Evolutionary conservation across 2,329 filamentous ascomycete genomes (phyloP).

Genomic region (Pseudocercospora vitis): DNA sequence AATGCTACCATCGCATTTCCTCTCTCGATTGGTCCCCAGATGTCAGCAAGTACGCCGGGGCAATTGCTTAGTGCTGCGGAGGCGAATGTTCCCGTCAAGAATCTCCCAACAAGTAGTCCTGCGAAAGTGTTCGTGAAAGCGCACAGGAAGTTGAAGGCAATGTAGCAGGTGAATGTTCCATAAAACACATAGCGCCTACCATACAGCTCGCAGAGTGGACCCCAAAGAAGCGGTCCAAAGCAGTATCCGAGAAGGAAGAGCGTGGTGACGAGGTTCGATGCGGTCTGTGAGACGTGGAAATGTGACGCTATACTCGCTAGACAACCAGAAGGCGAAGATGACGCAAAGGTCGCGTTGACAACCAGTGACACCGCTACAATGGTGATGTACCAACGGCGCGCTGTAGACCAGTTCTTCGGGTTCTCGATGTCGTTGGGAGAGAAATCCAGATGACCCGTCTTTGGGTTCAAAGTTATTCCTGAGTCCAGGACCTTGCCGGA

Average conservation of each 20-base stretch:
- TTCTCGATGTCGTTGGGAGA: conserved; percentile 52
- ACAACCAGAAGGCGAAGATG: conserved; percentile 43
- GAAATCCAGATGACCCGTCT: conserved; percentile 55
- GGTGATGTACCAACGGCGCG: conserved; percentile 44
- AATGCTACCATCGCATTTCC: conserved; percentile 57
- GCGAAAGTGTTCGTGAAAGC: conserved; percentile 58
- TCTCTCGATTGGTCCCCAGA: conserved; percentile 41
- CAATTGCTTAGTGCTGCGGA: conserved; percentile 46
- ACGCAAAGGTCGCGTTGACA: conserved; percentile 57
- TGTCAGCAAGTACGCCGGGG: conserved; percentile 52
- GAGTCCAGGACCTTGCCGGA: conserved; percentile 42
- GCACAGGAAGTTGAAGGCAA: conserved; percentile 54
- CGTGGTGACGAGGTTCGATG: conserved; percentile 33
- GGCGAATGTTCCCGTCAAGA: conserved; percentile 57
- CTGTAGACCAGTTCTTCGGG: conserved; percentile 49
- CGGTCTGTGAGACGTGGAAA: conserved; percentile 51
- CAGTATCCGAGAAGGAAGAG: conserved; percentile 51
- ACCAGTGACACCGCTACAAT: conserved; percentile 47
- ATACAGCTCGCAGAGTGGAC: conserved; percentile 65
- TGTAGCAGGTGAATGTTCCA: conserved; percentile 40
- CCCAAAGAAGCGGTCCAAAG: conserved; percentile 62
- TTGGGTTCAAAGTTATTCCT: conserved; percentile 47
- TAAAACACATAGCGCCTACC: conserved; percentile 58
- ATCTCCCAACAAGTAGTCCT: conserved; percentile 54
- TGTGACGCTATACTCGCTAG: conserved; percentile 44